Conservation (phyloP, 1,284 basidiomycete species). For the Hymenochaete sp. region DNA sequence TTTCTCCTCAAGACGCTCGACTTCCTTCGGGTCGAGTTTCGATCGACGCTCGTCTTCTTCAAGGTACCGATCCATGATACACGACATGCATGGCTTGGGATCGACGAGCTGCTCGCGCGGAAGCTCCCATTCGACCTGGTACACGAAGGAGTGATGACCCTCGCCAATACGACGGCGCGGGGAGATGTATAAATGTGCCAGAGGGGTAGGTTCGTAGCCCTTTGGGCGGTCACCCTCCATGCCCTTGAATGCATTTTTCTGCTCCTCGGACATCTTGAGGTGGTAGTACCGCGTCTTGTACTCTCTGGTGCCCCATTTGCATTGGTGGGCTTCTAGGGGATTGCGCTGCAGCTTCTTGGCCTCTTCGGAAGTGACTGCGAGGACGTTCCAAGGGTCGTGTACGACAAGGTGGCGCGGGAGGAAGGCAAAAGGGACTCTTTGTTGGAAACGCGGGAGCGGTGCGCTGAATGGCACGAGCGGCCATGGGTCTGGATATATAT, state of each 20-base stretch:
- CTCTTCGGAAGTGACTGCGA: slow-evolving; percentile 9
- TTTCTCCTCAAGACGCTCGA: neutral
- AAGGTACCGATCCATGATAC: slow-evolving; percentile 7
- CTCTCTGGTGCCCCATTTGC: slow-evolving; percentile 11
- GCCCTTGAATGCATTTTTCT: slow-evolving; percentile 5
- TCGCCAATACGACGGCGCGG: slow-evolving; percentile 18
- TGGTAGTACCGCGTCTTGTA: slow-evolving; percentile 18
- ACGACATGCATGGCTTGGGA: slow-evolving; percentile 14
- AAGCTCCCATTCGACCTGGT: slow-evolving; percentile 23
- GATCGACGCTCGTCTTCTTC: neutral
- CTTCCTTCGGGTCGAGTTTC: neutral
- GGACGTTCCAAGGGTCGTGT: slow-evolving; percentile 22
- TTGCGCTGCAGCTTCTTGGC: neutral
- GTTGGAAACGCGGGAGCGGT: slow-evolving; percentile 18
- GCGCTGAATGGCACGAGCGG: slow-evolving; percentile 26
- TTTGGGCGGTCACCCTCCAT: slow-evolving; percentile 1
- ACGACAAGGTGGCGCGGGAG: slow-evolving; percentile 25
- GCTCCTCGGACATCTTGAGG: slow-evolving; percentile 17
- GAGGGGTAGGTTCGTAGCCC: slow-evolving; percentile 9
- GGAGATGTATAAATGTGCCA: slow-evolving; percentile 24
- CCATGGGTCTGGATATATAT: slow-evolving; percentile 30
- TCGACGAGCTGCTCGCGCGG: slow-evolving; percentile 21
- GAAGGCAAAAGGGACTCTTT: slow-evolving; percentile 19
- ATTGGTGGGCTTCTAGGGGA: neutral
- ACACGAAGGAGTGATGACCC: slow-evolving; percentile 24